Conservation (phyloP, 2,329 filamentous ascomycete genomes). For the Penicillium occitanis region DNA sequence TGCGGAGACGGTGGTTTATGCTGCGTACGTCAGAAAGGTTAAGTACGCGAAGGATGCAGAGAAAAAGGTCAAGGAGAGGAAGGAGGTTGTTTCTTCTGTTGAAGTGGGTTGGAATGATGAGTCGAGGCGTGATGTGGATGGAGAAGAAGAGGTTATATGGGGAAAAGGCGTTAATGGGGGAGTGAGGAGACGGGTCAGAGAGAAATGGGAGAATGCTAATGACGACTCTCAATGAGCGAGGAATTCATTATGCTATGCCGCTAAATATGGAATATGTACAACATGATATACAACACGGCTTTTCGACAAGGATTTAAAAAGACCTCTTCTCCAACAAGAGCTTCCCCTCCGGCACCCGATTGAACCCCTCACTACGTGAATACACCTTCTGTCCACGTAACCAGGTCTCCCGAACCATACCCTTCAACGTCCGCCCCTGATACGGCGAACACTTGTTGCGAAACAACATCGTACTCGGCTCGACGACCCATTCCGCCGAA, state of each 20-base stretch:
- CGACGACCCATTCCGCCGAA: slow-evolving; percentile 70
- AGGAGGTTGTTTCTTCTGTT: slow-evolving; percentile 31
- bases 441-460: slow-evolving; percentile 91
- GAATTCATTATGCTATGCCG: slow-evolving; percentile 5
- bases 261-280: slow-evolving; percentile 8
- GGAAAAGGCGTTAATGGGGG: slow-evolving; percentile 43
- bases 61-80: slow-evolving; percentile 40
- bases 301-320: slow-evolving; percentile 5
- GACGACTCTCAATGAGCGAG: not conserved
- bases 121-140: slow-evolving; percentile 6
- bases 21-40: slow-evolving; percentile 48
- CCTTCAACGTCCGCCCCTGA: slow-evolving; percentile 74
- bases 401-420: slow-evolving; percentile 83
- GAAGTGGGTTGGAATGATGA: slow-evolving; percentile 21
- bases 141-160: slow-evolving; percentile 43
- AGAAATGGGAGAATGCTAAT: slow-evolving; percentile 34
- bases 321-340: slow-evolving; percentile 40
- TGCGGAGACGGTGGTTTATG: slow-evolving; percentile 50
- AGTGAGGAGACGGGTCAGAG: slow-evolving; percentile 41
- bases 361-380: slow-evolving; percentile 57
- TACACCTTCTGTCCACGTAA: slow-evolving; percentile 75
- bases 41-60: slow-evolving; percentile 41
- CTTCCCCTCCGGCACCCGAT: slow-evolving; percentile 37
- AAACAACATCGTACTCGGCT: slow-evolving; percentile 82
- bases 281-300: not conserved